Evolutionary conservation across 129 eudicot species (phyloP), one percentile per base, ranked within the genome.

Genomic region (Logfia minima): DNA sequence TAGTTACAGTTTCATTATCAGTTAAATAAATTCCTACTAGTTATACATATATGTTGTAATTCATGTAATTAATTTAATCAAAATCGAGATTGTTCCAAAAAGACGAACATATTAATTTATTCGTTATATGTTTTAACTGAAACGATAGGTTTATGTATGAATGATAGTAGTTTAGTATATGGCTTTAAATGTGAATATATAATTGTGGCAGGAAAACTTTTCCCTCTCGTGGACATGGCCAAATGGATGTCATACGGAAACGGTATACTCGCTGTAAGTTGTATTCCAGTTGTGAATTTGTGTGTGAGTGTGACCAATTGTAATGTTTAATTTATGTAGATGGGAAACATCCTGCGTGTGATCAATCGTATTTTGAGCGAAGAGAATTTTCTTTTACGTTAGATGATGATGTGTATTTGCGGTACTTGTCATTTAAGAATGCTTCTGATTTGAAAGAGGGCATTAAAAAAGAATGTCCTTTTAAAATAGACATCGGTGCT

Each of bases 171-270:
- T 65, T 32, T 35, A 73, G 69, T 32, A 66, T 66, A 32, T 77
- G 56, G 77, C 74, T 22, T 51, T 4, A 68, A 68, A 53, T 29
- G 58, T 16, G 52, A 24, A 52, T 71, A 13, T 77, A 74, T 21
- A 19, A 31, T 55, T 64, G 41, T 78, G 66, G 66, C 99, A 94
- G 99, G 90, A 76, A 89, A 84, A 84, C 90, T 95, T 76, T 95
- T 95, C 68, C 99, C 99, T 4, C 88, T 82, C 79, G 86, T 83
- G 29, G 99, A 95, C 79, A 89, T 95, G 90, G 83, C 83, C 73
- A 95, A 88, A 78, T 95, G 99, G 99, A 75, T 95, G 97, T 84
- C 97, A 8, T 95, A 95, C 37, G 99, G 96, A 80, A 89, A 86
- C 63, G 97, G 99, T 94, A 94, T 81, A 37, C 64, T 8, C 32